Evolutionary conservation across 2,329 filamentous ascomycete species (phyloP), one percentile per base, ranked within the genome.

Genomic region (Aspergillus sp.): DNA sequence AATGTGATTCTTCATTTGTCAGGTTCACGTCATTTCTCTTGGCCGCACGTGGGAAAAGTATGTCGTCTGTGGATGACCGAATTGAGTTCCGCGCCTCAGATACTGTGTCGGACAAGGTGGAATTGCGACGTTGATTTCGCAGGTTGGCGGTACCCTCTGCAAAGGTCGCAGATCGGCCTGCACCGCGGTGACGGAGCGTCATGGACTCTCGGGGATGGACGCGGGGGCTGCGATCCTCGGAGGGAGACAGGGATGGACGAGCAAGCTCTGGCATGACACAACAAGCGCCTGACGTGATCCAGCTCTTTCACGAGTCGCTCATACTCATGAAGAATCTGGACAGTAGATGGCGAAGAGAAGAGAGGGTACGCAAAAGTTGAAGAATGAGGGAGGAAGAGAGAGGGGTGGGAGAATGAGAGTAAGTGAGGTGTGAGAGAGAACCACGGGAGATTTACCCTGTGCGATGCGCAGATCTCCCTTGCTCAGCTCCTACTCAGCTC

Each of bases 91-190:
- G 85, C 42, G 87, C 87, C 74, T 91, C 89, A 59, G 82, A 86
- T 13, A 91, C 71, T 64, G 90, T 88, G 69, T 93, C 90, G 27
- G 91, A 95, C 63, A 96, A 85, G 51, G 87, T 87, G 38, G 91
- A 95, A 77, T 89, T 91, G 63, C 90, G 85, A 57, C 91, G 85
- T 27, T 86, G 84, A 54, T 73, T 71, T 25, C 73, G 70, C 47
- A 70, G 66, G 42, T 61, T 70, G 17, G 67, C 62, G n/a, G 58
- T 53, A 2, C 65, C 64, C 30, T 79, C 77, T 11, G 73, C 70
- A 38, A 76, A 72, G 30, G 75, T 78, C 8, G 75, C 69, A 57
- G 77, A 65, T 54, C 77, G 72, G 41, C 67, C 65, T 8, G 74
- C 64, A 30, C 73, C 70, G 15, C 77, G 71, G 60, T 77, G 76